Percentiles rank a stretch among this genome's conserved stretches.
Evolutionary conservation across 805 yeast species (phyloP).

Genomic region (Wickerhamiella domercqiae): DNA sequence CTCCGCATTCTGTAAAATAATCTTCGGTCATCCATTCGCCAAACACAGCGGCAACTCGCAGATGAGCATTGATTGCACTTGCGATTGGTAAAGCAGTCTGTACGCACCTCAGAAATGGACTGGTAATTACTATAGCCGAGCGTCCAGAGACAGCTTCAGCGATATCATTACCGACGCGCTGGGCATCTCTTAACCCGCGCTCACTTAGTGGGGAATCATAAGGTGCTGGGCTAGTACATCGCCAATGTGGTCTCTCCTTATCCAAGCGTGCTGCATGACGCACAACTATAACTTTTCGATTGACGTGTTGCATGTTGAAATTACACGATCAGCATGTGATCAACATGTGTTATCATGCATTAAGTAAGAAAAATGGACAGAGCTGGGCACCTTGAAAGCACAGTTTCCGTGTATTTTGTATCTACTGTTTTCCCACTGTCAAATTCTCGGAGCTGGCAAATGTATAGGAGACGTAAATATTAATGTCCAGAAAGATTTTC

Average conservation of each 20-base stretch:
- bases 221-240: conserved; percentile 21
- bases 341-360: no score
- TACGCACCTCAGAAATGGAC: conserved; percentile 27
- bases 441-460: no score
- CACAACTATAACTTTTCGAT: conserved; percentile 18
- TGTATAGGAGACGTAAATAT: no score
- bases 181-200: conserved; percentile 4
- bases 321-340: no score
- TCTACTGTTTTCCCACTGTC: no score
- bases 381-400: no score
- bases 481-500: not conserved
- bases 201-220: conserved; percentile 26
- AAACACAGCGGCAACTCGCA: conserved; percentile 21
- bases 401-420: no score
- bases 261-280: conserved; percentile 26
- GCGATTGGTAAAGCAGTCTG: conserved; percentile 24
- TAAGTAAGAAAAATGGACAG: no score
- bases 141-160: conserved; percentile 4
- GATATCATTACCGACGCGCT: conserved; percentile 4
- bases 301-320: no score
- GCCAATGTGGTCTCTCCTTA: conserved; percentile 22
- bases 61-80: conserved; percentile 1
- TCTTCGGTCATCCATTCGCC: conserved; percentile 29
- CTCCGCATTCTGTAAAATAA: conserved; percentile 20
- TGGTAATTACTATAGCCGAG: conserved; percentile 17